Evolutionary conservation across 306 rosid genomes (phyloP).

Genomic region (Alnus rubra): DNA sequence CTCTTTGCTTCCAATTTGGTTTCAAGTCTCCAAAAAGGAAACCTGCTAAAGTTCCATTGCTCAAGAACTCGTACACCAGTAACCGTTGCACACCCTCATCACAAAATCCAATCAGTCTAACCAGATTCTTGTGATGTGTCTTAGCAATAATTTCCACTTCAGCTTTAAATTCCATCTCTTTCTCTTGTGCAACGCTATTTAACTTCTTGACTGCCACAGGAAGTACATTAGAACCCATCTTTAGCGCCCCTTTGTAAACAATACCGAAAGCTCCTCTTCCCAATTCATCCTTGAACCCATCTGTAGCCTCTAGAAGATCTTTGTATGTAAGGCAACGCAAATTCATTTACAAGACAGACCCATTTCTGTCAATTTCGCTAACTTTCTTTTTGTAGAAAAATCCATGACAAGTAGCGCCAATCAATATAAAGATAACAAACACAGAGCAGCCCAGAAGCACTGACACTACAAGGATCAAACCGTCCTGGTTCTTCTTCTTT

Average conservation of each 20-base stretch:
- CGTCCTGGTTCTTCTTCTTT: too few species aligned
- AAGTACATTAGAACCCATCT: neutral
- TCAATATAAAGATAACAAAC: too few species aligned
- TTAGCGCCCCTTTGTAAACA: conserved; percentile 21
- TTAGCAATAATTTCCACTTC: neutral
- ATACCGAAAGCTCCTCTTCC: conserved; percentile 37
- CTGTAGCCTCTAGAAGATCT: conserved; percentile 45
- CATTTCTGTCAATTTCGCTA: too few species aligned
- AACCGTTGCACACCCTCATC: conserved; percentile 8
- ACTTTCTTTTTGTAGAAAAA: too few species aligned
- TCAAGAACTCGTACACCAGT: conserved; percentile 29
- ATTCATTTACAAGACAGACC: too few species aligned
- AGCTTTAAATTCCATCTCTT: conserved; percentile 35
- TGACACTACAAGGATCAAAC: too few species aligned
- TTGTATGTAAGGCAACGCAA: too few species aligned
- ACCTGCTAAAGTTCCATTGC: conserved; percentile 27
- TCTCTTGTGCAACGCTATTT: conserved; percentile 37
- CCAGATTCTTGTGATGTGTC: neutral
- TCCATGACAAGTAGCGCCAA: too few species aligned
- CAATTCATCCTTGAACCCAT: conserved; percentile 37
- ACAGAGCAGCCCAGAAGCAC: too few species aligned
- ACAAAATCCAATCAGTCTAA: conserved; percentile 30
- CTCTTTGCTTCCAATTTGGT: conserved; percentile 22
- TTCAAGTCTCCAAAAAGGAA: conserved; percentile 29
- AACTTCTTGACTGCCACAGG: conserved; percentile 54